Conservation (phyloP, 306 rosid species). For the Trichosanthes truncata region DNA sequence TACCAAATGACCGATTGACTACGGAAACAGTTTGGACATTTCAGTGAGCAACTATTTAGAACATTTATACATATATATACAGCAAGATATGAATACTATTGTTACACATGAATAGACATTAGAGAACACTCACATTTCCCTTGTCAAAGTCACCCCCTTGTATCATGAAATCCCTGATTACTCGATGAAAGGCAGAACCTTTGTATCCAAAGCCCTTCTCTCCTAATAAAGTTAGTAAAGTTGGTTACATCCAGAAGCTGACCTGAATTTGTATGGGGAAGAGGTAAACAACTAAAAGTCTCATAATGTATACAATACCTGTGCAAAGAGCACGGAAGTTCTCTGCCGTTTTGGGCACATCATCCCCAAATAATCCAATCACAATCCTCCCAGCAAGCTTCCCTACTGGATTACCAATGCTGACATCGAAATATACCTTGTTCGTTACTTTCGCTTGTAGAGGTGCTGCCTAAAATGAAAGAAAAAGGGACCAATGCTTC, state of each 20-base stretch:
- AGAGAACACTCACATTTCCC: conserved; percentile 56
- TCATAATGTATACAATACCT: conserved; percentile 21
- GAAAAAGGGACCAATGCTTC: background rate
- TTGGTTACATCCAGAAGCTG: background rate
- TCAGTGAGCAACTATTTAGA: background rate
- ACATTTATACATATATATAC: background rate
- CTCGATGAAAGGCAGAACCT: conserved; percentile 74
- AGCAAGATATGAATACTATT: no score
- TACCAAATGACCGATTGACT: background rate
- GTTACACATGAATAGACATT: background rate
- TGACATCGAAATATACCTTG: conserved; percentile 74
- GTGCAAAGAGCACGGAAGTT: conserved; percentile 96
- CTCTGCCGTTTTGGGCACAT: conserved; percentile 87
- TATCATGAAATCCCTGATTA: conserved; percentile 96
- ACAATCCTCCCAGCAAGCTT: conserved; percentile 81
- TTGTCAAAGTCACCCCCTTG: conserved; percentile 96
- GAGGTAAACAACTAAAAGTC: background rate
- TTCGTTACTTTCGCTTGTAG: conserved; percentile 72
- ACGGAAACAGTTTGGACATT: background rate
- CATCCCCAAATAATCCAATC: conserved; percentile 91
- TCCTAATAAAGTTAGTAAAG: conserved; percentile 29
- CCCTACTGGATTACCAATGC: conserved; percentile 93
- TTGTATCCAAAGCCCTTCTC: conserved; percentile 95
- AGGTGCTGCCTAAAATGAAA: conserved; percentile 26
- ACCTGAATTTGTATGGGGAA: background rate